Evolutionary conservation across 1,284 basidiomycete genomes (phyloP).

Genomic region (Tilletiaria anomala): DNA sequence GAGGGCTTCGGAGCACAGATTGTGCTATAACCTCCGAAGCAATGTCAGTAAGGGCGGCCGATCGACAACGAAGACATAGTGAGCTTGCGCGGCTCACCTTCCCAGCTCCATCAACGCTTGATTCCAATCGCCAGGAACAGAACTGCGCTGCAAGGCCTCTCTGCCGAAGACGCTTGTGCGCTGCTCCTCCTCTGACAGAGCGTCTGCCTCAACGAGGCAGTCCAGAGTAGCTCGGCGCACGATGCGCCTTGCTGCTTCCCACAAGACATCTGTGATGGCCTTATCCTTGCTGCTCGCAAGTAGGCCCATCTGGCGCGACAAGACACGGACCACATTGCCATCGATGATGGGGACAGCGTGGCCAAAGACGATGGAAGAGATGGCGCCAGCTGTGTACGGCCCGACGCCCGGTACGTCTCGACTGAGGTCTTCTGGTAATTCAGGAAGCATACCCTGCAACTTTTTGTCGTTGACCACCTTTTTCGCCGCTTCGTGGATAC

Average conservation of each 20-base stretch:
- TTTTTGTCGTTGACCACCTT: slow-evolving; percentile 23
- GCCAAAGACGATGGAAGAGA: slow-evolving; percentile 33
- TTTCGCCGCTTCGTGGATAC: slow-evolving; percentile 30
- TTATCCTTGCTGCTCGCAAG: slow-evolving; percentile 28
- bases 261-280: slow-evolving; percentile 22
- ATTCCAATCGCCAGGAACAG: slow-evolving; percentile 28
- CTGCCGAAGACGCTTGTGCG: no score
- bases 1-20: slow-evolving; percentile 21
- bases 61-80: no score
- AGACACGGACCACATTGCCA: slow-evolving; percentile 30
- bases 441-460: slow-evolving; percentile 53
- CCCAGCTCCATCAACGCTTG: slow-evolving; percentile 38
- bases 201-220: background rate
- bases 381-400: slow-evolving; percentile 56
- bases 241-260: slow-evolving; percentile 20
- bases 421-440: slow-evolving; percentile 65
- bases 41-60: no score
- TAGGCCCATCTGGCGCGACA: slow-evolving; percentile 27
- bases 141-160: slow-evolving; percentile 1
- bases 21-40: no score
- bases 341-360: slow-evolving; percentile 29
- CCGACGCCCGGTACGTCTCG: slow-evolving; percentile 76
- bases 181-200: no score
- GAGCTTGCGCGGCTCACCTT: no score
- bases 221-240: slow-evolving; percentile 5